Conservation (phyloP, 1,284 basidiomycete species). For the Heterobasidion annosum region DNA sequence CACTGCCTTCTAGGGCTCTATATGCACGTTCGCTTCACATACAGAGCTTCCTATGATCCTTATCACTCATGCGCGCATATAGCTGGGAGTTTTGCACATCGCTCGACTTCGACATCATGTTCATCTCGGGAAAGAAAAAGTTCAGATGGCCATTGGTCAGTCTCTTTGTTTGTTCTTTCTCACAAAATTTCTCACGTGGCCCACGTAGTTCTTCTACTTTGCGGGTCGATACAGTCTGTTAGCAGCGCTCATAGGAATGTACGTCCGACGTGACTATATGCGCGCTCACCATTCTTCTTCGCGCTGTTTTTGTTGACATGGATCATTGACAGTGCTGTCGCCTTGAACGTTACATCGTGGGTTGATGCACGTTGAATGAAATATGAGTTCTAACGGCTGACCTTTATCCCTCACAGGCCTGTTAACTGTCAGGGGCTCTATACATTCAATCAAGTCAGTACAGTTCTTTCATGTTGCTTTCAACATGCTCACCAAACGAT, state of each 20-base stretch:
- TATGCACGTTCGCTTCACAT: slow-evolving; percentile 31
- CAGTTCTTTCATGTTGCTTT: background rate
- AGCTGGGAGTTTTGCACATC: slow-evolving; percentile 45
- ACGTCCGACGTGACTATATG: slow-evolving; percentile 14
- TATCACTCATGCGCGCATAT: background rate
- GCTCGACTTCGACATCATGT: slow-evolving; percentile 60
- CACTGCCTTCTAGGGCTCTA: slow-evolving; percentile 62
- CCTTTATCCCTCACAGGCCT: slow-evolving; percentile 25
- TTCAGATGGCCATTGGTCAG: slow-evolving; percentile 38
- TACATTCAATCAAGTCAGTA: slow-evolving; percentile 51
- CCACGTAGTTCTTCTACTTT: slow-evolving; percentile 60
- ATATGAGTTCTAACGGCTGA: slow-evolving; percentile 1
- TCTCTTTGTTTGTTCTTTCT: background rate
- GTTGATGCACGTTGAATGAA: background rate
- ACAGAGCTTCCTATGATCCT: too few species aligned
- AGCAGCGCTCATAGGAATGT: slow-evolving; percentile 67
- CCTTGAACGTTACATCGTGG: background rate
- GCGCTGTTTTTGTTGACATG: background rate
- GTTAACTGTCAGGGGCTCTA: slow-evolving; percentile 63
- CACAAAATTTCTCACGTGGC: too few species aligned
- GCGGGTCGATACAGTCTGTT: slow-evolving; percentile 62
- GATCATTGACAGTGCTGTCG: background rate
- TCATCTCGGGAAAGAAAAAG: slow-evolving; percentile 44
- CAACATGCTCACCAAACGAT: background rate
- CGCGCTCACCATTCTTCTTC: background rate